Percentiles rank a stretch among this genome's conserved stretches.
phyloP scores from a whole-genome alignment of 345 rosid species.

The Capsella bursapastoris region DNA sequence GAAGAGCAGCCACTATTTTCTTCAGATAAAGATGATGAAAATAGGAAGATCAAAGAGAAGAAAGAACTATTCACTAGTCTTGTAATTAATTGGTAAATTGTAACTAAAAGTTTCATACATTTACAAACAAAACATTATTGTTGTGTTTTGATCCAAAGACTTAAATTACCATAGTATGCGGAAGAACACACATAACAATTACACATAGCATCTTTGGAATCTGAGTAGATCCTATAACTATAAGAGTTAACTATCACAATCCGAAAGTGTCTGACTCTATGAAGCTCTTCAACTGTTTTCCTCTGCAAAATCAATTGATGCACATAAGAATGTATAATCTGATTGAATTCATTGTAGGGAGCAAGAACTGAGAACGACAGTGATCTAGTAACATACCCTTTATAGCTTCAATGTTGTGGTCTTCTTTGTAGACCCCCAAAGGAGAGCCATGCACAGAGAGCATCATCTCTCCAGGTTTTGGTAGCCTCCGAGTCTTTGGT shows the following conservation, averaged over 20 bases:
- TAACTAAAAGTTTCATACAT: conserved; percentile 8
- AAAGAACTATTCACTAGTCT: conserved; percentile 10
- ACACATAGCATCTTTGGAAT: not conserved
- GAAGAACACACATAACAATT: not conserved
- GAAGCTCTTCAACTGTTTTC: conserved; percentile 36
- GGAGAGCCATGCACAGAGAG: conserved; percentile 93
- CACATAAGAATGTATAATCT: conserved; percentile 25
- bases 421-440: conserved; percentile 84
- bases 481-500: conserved; percentile 77
- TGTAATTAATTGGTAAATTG: conserved; percentile 9
- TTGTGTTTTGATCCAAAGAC: conserved; percentile 13
- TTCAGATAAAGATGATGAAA: conserved; percentile 6
- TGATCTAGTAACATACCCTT: conserved; percentile 53
- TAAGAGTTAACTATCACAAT: conserved; percentile 20
- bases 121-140: conserved; percentile 10
- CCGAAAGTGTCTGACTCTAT: conserved; percentile 10
- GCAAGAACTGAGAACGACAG: not conserved
- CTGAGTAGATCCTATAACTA: not conserved
- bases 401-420: conserved; percentile 89
- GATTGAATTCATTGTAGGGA: not conserved
- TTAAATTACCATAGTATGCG: conserved; percentile 14
- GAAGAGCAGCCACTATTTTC: conserved; percentile 5
- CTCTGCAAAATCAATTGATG: conserved; percentile 30
- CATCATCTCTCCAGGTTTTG: conserved; percentile 92
- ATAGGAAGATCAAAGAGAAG: conserved; percentile 14